Conservation (phyloP, 108 stramenopile species). For the Cyclostephanos invisitatus region DNA sequence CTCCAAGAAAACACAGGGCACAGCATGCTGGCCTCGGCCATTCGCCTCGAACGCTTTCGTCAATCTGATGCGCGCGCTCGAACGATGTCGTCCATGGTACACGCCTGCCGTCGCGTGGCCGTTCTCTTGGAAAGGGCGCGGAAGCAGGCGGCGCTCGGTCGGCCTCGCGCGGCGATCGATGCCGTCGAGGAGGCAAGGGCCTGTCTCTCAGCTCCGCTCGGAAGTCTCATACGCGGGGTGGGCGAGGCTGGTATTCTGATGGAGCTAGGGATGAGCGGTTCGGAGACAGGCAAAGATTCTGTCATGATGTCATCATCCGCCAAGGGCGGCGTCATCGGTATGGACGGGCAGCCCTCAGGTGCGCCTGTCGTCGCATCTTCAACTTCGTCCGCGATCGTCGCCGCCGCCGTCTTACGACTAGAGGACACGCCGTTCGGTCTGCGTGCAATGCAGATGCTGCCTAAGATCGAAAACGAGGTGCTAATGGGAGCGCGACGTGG, state of each 20-base stretch:
- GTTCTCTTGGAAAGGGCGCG: conserved; percentile 72
- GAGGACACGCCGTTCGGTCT: conserved; percentile 89
- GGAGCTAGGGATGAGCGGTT: conserved; percentile 16
- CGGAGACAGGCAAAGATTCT: not conserved
- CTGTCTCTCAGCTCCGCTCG: conserved; percentile 73
- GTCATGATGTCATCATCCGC: not conserved
- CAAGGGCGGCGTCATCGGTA: not conserved
- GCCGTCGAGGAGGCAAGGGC: conserved; percentile 87
- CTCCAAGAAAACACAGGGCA: conserved; percentile 76
- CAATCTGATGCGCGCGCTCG: conserved; percentile 64
- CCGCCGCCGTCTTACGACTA: conserved; percentile 49
- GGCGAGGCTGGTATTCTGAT: conserved; percentile 29
- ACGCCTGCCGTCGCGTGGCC: conserved; percentile 78
- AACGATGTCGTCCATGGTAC: conserved; percentile 75
- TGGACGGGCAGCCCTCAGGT: not conserved
- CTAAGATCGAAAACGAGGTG: conserved; percentile 91
- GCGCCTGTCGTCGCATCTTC: not conserved
- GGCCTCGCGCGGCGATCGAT: conserved; percentile 78
- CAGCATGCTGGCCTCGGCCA: conserved; percentile 64
- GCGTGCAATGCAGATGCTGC: conserved; percentile 79
- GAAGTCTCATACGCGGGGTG: conserved; percentile 51
- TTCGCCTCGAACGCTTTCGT: conserved; percentile 62
- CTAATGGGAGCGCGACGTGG: conserved; percentile 79
- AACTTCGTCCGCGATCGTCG: conserved; percentile 9
- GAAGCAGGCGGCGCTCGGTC: conserved; percentile 75